phyloP scores from a whole-genome alignment of 139 green algal species.

The Microglena sp. region DNA sequence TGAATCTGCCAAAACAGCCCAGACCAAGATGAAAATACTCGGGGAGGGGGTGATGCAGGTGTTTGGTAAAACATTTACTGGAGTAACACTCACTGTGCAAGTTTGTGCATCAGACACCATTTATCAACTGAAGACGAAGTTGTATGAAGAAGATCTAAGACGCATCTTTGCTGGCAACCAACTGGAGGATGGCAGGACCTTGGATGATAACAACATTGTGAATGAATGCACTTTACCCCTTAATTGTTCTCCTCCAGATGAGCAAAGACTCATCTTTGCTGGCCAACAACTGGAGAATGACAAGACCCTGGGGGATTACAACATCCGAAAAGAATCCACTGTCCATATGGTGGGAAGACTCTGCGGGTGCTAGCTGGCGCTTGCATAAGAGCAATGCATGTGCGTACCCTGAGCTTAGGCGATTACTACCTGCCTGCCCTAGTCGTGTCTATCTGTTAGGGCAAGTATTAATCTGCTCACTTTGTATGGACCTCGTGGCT shows the following conservation, averaged over 20 bases:
- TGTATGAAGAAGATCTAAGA: not conserved
- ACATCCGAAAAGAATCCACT: conserved; percentile 88
- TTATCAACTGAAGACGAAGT: not conserved
- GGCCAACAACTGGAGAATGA: conserved; percentile 90
- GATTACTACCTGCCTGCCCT: too few species aligned
- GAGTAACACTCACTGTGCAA: too few species aligned
- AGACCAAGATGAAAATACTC: too few species aligned
- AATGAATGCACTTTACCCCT: not conserved
- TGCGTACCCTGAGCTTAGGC: too few species aligned
- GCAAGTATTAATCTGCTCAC: too few species aligned
- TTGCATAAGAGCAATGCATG: too few species aligned
- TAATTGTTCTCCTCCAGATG: conserved; percentile 70
- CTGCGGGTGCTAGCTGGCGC: conserved; percentile 42
- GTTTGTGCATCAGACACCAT: not conserved
- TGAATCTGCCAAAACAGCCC: too few species aligned
- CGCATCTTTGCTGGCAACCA: not conserved
- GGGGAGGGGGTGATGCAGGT: too few species aligned
- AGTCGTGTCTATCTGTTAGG: too few species aligned
- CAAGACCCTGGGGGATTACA: conserved; percentile 84
- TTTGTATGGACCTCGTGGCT: too few species aligned
- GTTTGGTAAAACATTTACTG: too few species aligned
- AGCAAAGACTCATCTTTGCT: conserved; percentile 89
- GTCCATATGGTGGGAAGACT: conserved; percentile 58
- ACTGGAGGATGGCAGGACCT: not conserved
- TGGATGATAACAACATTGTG: not conserved